Percentiles rank a stretch among this genome's conserved stretches.
These are phyloP conservation scores for Ophiostoma novo-ulmi DNA, from an alignment of 2,329 filamentous ascomycete species.

Conservation along the genomic window DNA sequence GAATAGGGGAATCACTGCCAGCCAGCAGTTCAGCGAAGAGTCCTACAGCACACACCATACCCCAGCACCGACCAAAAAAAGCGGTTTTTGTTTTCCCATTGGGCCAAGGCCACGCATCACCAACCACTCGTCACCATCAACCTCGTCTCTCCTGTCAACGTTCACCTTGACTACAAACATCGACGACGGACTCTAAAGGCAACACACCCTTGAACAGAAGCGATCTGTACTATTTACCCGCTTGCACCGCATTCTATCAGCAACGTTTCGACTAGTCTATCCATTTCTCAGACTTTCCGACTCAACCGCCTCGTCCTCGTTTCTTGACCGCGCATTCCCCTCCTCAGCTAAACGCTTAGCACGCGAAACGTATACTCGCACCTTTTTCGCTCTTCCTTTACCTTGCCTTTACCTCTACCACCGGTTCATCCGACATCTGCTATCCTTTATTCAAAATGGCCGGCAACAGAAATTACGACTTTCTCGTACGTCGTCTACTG, in stretches of 20 bases:
- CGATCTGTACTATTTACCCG: background rate
- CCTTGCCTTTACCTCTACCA: background rate
- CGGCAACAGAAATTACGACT: conserved; percentile 97
- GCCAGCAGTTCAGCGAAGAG: background rate
- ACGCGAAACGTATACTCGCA: background rate
- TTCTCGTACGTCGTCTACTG: conserved; percentile 59
- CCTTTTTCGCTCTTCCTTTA: background rate
- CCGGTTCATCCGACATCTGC: conserved; percentile 7
- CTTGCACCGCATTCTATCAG: background rate
- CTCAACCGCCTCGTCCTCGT: background rate
- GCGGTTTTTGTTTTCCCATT: conserved; percentile 14
- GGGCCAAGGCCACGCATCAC: conserved; percentile 14
- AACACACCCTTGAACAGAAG: background rate
- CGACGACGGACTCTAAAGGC: background rate
- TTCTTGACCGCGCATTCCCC: conserved; percentile 12
- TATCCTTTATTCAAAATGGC: conserved; percentile 61
- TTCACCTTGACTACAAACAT: background rate
- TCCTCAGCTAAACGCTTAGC: background rate
- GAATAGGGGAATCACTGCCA: conserved; percentile 4
- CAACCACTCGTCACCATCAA: conserved; percentile 10
- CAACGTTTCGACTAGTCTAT: background rate
- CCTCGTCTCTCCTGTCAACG: background rate
- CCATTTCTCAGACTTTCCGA: background rate
- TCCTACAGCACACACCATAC: background rate
- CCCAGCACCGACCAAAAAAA: conserved; percentile 5